phyloP scores from a whole-genome alignment of 106 monocot genomes.

The Dioscorea zingiberensis region DNA sequence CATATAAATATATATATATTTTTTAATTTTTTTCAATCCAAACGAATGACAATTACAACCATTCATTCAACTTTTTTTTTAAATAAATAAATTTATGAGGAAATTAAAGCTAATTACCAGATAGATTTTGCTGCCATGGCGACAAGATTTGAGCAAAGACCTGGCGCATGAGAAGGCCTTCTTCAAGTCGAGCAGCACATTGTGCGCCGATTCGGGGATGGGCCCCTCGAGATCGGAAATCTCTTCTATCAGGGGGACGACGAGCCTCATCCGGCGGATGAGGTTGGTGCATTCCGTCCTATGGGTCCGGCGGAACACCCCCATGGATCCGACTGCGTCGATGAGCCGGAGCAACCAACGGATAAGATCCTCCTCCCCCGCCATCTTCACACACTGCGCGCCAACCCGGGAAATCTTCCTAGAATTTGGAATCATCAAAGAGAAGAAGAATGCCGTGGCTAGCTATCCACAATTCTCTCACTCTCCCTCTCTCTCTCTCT shows the following conservation, averaged over 20 bases:
- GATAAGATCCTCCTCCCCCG: slow-evolving; percentile 17
- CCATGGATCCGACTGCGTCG: slow-evolving; percentile 12
- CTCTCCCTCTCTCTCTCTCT: too few relatives aligned
- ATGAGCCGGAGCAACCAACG: slow-evolving; percentile 12
- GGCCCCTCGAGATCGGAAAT: slow-evolving; percentile 14
- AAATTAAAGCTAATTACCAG: slow-evolving; percentile 29
- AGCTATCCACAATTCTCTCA: too few relatives aligned
- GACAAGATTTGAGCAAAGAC: slow-evolving; percentile 32
- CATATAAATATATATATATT: neutral
- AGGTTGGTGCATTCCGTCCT: slow-evolving; percentile 33
- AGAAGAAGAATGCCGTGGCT: too few relatives aligned
- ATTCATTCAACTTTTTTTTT: too few relatives aligned
- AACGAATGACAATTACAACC: neutral
- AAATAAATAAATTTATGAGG: too few relatives aligned
- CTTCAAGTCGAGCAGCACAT: neutral
- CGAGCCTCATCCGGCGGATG: slow-evolving; percentile 32
- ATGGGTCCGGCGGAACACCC: slow-evolving; percentile 26
- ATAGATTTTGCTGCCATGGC: slow-evolving; percentile 53
- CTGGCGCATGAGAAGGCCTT: slow-evolving; percentile 21
- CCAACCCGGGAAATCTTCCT: too few relatives aligned
- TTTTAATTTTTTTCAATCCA: neutral
- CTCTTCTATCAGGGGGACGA: slow-evolving; percentile 33
- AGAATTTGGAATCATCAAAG: too few relatives aligned
- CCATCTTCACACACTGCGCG: neutral
- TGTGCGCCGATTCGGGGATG: slow-evolving; percentile 15